These are phyloP conservation scores for Vitellaria paradoxa DNA, from an alignment of 179 eudicot species.

Conservation along the genomic window DNA sequence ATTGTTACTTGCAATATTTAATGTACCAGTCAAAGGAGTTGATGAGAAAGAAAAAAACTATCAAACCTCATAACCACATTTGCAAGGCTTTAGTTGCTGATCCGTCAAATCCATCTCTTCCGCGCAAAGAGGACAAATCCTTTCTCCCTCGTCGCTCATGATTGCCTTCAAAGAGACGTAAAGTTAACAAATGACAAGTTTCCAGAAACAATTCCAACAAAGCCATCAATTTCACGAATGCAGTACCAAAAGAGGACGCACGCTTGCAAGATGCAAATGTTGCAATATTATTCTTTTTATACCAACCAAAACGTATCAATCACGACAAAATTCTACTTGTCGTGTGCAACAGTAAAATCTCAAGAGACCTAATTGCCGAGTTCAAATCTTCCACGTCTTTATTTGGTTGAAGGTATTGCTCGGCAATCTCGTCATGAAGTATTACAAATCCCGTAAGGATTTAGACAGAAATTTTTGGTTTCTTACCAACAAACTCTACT, in stretches of 20 bases:
- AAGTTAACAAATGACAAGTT: background rate
- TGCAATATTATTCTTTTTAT: background rate
- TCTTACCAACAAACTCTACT: background rate
- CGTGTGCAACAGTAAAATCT: background rate
- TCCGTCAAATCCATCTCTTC: constrained; percentile 81
- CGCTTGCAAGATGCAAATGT: background rate
- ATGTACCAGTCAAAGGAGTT: background rate
- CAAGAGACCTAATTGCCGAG: background rate
- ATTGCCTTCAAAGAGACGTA: constrained; percentile 17
- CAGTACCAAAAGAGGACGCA: background rate
- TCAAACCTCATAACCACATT: constrained; percentile 65
- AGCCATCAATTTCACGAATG: background rate
- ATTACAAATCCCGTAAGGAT: background rate
- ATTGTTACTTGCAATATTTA: background rate
- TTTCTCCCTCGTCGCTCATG: constrained; percentile 73
- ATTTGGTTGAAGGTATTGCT: background rate
- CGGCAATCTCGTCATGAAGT: background rate
- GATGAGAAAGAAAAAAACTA: background rate
- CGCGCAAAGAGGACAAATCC: constrained; percentile 71
- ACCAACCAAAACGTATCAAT: background rate
- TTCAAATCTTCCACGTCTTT: background rate
- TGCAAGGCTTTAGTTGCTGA: constrained; percentile 71
- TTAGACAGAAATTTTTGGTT: background rate
- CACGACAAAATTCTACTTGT: background rate
- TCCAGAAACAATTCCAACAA: too few species aligned